These are phyloP conservation scores for Macadamia tetraphylla DNA, from an alignment of 164 flowering plant genomes.

Conservation along the genomic window DNA sequence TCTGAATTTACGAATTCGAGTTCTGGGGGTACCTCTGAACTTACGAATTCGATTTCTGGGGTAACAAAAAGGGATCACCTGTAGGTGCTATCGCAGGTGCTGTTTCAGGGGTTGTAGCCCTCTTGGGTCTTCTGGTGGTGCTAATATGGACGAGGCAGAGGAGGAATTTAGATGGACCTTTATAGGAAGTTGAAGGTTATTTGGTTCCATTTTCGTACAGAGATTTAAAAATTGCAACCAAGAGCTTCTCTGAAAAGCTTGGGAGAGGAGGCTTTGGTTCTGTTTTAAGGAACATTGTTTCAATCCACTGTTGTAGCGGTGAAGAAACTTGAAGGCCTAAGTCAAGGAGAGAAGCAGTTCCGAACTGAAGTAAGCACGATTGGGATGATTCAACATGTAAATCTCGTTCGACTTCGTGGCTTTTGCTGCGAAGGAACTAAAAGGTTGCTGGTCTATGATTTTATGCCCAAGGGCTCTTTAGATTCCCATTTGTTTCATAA, in stretches of 20 bases:
- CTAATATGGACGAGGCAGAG: not conserved
- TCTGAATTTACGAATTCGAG: not conserved
- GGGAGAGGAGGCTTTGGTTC: constrained; percentile 3
- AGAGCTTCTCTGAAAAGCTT: not conserved
- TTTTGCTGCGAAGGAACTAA: not conserved
- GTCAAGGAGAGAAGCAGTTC: constrained; percentile 2
- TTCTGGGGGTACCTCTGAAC: too few relatives aligned
- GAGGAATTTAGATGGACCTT: not conserved
- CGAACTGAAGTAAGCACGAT: not conserved
- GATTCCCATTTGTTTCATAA: not conserved
- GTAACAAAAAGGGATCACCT: not conserved
- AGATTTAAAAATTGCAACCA: not conserved
- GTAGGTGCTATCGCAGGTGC: not conserved
- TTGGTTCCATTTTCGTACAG: not conserved
- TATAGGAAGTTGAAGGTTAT: not conserved
- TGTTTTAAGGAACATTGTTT: not conserved
- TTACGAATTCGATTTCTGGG: not conserved
- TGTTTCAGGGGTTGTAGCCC: not conserved
- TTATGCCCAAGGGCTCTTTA: not conserved
- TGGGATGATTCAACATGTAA: not conserved
- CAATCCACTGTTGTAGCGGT: not conserved
- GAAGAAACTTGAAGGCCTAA: not conserved
- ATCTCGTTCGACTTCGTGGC: not conserved
- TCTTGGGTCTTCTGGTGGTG: not conserved
- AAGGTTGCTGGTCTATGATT: constrained; percentile 3